phyloP scores from a whole-genome alignment of 805 yeast species.

The Scheffersomyces stipitis region DNA sequence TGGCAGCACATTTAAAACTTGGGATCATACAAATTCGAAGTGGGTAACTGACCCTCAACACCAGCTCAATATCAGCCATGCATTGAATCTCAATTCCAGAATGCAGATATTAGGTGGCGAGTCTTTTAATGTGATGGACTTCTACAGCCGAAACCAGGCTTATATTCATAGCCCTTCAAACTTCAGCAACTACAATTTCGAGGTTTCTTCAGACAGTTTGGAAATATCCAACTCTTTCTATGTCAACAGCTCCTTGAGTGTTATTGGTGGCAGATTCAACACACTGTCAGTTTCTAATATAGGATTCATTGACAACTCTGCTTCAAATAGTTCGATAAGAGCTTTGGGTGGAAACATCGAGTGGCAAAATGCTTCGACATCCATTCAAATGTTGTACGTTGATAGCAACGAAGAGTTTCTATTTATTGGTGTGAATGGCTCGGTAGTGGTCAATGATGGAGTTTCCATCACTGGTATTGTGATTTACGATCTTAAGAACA shows the following conservation, averaged over 20 bases:
- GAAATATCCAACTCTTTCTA: slow-evolving; percentile 35
- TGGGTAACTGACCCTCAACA: slow-evolving; percentile 33
- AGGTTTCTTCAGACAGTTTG: slow-evolving; percentile 16
- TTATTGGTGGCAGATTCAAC: slow-evolving; percentile 60
- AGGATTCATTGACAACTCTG: slow-evolving; percentile 25
- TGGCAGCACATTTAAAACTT: slow-evolving; percentile 25
- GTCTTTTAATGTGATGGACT: slow-evolving; percentile 35
- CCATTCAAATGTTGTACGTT: slow-evolving; percentile 33
- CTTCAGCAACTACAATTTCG: slow-evolving; percentile 22
- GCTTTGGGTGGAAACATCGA: slow-evolving; percentile 20
- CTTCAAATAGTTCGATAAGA: slow-evolving; percentile 9
- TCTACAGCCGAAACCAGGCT: slow-evolving; percentile 26
- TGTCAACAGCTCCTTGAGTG: slow-evolving; percentile 49
- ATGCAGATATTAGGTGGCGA: slow-evolving; percentile 38
- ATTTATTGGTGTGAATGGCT: slow-evolving; percentile 49
- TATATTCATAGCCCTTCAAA: slow-evolving; percentile 17
- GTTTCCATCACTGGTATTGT: slow-evolving; percentile 45
- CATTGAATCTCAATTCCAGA: slow-evolving; percentile 17
- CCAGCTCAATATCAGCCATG: slow-evolving; percentile 32
- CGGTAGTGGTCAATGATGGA: slow-evolving; percentile 18
- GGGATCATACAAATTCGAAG: slow-evolving; percentile 39
- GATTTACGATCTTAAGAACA: slow-evolving; percentile 48
- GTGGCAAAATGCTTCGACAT: slow-evolving; percentile 27
- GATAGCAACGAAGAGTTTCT: slow-evolving; percentile 33
- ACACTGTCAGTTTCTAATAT: slow-evolving; percentile 25